Conservation (phyloP, 345 rosid genomes). For the Acer yangbiense region DNA sequence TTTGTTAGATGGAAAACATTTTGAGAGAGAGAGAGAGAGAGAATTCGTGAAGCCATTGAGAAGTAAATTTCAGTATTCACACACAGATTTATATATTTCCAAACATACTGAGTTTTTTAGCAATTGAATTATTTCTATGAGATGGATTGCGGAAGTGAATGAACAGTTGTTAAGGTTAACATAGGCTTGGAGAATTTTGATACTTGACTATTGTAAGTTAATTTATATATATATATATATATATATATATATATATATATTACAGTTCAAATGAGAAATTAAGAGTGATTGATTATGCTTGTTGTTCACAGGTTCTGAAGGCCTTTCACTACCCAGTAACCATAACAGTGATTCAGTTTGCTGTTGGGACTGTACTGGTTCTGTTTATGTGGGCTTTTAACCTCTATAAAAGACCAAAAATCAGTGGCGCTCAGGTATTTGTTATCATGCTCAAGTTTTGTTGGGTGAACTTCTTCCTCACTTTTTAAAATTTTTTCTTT, state of each 20-base stretch:
- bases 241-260: too few species aligned
- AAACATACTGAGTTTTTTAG: too few species aligned
- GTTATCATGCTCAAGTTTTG: background rate
- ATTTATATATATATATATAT: background rate
- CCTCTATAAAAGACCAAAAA: constrained; percentile 75
- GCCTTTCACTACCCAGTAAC: constrained; percentile 76
- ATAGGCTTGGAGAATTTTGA: too few species aligned
- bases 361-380: constrained; percentile 79
- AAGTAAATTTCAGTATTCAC: too few species aligned
- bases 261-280: background rate
- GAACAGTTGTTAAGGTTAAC: too few species aligned
- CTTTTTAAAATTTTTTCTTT: background rate
- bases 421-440: constrained; percentile 64
- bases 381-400: constrained; percentile 78
- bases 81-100: too few species aligned
- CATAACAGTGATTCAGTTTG: constrained; percentile 68
- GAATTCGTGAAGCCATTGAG: too few species aligned
- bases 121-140: background rate
- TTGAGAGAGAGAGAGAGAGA: too few species aligned
- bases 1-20: too few species aligned
- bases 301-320: constrained; percentile 75
- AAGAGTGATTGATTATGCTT: constrained; percentile 14
- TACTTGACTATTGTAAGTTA: background rate
- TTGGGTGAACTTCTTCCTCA: background rate
- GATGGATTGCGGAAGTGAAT: background rate